Base-by-base conservation (phyloP, 257 asterid genomes). In the Fraxinus pennsylvanica region DNA sequence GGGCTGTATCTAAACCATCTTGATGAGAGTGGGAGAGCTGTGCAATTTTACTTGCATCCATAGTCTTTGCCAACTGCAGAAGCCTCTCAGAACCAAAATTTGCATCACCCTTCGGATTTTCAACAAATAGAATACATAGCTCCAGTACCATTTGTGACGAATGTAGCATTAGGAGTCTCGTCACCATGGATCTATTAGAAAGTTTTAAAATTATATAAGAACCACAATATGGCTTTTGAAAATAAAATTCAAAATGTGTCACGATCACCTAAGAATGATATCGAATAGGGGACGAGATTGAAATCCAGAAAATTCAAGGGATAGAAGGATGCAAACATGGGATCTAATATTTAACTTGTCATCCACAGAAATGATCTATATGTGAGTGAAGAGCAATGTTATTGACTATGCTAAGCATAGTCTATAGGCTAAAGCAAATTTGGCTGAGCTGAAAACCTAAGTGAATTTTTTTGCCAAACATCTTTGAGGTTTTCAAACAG, bases 281-380 rank as follows among this genome's bases (percentile, higher is more conserved):
- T 22, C 25, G 63, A 52, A 81, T 25, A 9, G 71, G 70, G 27
- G 22, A 80, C 85, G 71, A 85, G 79, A 98, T 96, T 95, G 74
- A 81, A 6, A 68, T 27, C 8, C 9, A 1, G 82, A 81, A 76
- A 65, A 71, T 41, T 38, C 50, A 17, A 47, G 25, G 36, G 57
- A 45, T 33, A 74, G 17, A 41, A 21, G 68, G 54, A 77, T 54
- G 59, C 72, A 84, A 6, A 47, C 74, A 83, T 7, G 78, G 79
- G 41, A 78, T 85, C 80, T 82, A 85, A 76, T 79, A 68, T 50
- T 88, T 85, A 72, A 86, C 80, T 98, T 93, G 95, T 71, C 6
- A 45, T 13, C 54, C 54, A 45, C n/a, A 78, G 5, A 72, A 81
- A 76, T 63, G 68, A 39, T 32, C 47, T 27, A 45, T 27, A 41